A percentile compares a stretch with the other conserved stretches of the same genome.
Evolutionary conservation across 306 rosid species (phyloP).

Genomic region (Trifolium fragiferum): DNA sequence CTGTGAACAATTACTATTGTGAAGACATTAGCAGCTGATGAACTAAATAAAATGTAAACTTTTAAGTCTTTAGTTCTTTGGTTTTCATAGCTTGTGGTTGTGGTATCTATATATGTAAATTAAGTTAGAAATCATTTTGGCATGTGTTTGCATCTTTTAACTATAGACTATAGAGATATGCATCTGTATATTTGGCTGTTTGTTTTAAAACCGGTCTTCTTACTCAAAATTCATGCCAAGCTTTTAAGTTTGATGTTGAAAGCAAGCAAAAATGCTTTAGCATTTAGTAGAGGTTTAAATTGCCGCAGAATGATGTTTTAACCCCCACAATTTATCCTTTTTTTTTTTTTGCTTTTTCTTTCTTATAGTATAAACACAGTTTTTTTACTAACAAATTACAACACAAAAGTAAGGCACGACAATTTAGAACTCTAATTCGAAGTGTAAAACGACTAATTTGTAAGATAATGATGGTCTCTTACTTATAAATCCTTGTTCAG

Average conservation of each 20-base stretch:
- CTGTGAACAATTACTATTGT: constrained; percentile 61
- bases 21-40: constrained; percentile 37
- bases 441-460: no score
- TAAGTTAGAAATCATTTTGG: constrained; percentile 12
- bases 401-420: background rate
- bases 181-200: background rate
- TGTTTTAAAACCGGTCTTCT: background rate
- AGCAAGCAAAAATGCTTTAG: background rate
- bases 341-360: background rate
- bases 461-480: no score
- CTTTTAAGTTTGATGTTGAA: background rate
- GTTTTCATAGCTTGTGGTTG: constrained; percentile 23
- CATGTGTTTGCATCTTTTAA: constrained; percentile 16
- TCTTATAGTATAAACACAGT: background rate
- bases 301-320: background rate
- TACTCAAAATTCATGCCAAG: background rate
- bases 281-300: background rate
- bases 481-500: no score
- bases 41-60: constrained; percentile 41
- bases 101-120: constrained; percentile 38
- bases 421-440: background rate
- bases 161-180: constrained; percentile 22
- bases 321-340: background rate
- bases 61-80: constrained; percentile 27
- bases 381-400: background rate